Evolutionary conservation across 495 filamentous ascomycete genomes (phyloP).

Genomic region (Talaromyces borbonicus): DNA sequence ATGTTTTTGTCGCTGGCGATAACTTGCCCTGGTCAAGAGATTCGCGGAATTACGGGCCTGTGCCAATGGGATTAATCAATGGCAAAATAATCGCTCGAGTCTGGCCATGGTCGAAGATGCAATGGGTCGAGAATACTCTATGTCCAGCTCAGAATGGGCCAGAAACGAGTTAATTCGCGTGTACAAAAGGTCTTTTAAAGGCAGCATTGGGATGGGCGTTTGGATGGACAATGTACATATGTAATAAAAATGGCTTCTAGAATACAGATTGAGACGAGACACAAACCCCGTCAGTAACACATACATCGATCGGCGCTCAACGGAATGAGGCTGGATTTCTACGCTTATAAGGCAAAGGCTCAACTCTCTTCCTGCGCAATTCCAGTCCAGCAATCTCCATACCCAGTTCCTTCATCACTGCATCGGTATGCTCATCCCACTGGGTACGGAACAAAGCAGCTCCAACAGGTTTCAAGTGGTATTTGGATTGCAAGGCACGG

Average conservation of each 20-base stretch:
- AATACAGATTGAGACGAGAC: slow-evolving; percentile 7
- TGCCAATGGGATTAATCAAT: slow-evolving; percentile 73
- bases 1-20: slow-evolving; percentile 83
- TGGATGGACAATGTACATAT: slow-evolving; percentile 6
- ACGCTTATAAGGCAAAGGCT: slow-evolving; percentile 47
- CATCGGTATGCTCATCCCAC: slow-evolving; percentile 80
- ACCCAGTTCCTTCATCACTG: slow-evolving; percentile 73
- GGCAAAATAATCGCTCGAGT: slow-evolving; percentile 73
- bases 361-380: slow-evolving; percentile 63
- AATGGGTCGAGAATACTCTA: slow-evolving; percentile 44
- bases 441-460: slow-evolving; percentile 75
- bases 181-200: not conserved
- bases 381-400: slow-evolving; percentile 70
- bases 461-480: slow-evolving; percentile 63
- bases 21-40: slow-evolving; percentile 76
- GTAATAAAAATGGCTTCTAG: slow-evolving; percentile 4
- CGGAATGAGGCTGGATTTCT: slow-evolving; percentile 39
- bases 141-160: slow-evolving; percentile 16
- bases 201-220: not conserved
- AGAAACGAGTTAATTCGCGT: not conserved
- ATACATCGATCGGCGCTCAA: slow-evolving; percentile 11
- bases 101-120: slow-evolving; percentile 40
- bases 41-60: slow-evolving; percentile 73
- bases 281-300: not conserved
- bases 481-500: slow-evolving; percentile 58